A percentile compares a stretch with the other conserved stretches of the same genome.
These are phyloP conservation scores for Fusarium multiceps DNA, from an alignment of 2,329 filamentous ascomycete species.

Conservation along the genomic window DNA sequence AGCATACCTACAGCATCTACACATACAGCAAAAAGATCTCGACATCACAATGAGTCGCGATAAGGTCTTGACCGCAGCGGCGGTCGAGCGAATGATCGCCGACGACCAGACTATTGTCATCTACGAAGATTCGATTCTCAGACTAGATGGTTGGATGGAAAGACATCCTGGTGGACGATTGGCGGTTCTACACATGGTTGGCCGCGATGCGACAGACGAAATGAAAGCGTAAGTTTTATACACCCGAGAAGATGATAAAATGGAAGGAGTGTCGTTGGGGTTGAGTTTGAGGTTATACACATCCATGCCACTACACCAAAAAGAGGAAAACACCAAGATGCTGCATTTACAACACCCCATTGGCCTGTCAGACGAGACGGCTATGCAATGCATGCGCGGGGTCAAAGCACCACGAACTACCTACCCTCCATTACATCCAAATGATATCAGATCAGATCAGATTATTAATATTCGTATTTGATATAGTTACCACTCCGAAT, in stretches of 20 bases:
- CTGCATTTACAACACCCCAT: conserved; percentile 19
- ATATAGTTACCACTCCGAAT: conserved; percentile 65
- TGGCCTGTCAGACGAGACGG: conserved; percentile 11
- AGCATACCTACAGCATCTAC: background rate
- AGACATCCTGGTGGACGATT: conserved; percentile 69
- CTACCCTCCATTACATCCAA: background rate
- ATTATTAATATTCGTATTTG: conserved; percentile 30
- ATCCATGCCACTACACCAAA: conserved; percentile 5
- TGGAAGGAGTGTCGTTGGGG: background rate
- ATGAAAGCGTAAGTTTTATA: conserved; percentile 48
- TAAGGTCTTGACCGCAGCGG: conserved; percentile 56
- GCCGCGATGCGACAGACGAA: conserved; percentile 52
- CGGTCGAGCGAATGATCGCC: conserved; percentile 64
- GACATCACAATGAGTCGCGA: conserved; percentile 53
- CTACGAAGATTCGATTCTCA: conserved; percentile 64
- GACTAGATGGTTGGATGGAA: conserved; percentile 68
- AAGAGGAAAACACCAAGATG: background rate
- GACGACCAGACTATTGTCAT: conserved; percentile 67
- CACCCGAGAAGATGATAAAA: background rate
- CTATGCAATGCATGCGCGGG: conserved; percentile 10
- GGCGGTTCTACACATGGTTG: conserved; percentile 67
- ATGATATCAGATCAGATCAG: conserved; percentile 2
- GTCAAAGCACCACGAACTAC: background rate
- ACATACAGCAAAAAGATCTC: background rate
- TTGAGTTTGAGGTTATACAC: conserved; percentile 6